A percentile compares a stretch with the other conserved stretches of the same genome.
phyloP scores from a whole-genome alignment of 2,329 filamentous ascomycete genomes.

The Botrytis pseudocinerea region DNA sequence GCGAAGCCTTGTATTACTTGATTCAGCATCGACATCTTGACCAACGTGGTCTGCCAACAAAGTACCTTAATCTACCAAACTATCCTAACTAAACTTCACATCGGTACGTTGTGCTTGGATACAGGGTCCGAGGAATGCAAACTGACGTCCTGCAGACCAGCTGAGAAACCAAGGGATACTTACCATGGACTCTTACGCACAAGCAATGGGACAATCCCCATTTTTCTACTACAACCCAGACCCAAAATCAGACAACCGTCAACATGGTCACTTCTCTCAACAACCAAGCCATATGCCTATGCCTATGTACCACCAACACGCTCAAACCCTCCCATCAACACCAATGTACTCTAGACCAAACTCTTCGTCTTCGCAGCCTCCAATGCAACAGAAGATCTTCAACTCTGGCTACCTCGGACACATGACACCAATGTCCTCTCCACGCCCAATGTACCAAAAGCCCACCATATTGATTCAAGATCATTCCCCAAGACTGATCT shows the following conservation, averaged over 20 bases:
- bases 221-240: slow-evolving; percentile 90
- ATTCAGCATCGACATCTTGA: slow-evolving; percentile 27
- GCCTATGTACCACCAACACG: slow-evolving; percentile 52
- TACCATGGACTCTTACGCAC: slow-evolving; percentile 44
- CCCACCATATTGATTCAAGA: slow-evolving; percentile 68
- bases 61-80: slow-evolving; percentile 30
- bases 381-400: slow-evolving; percentile 39
- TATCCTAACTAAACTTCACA: slow-evolving; percentile 21
- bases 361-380: slow-evolving; percentile 64
- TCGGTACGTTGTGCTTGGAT: slow-evolving; percentile 30
- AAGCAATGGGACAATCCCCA: slow-evolving; percentile 67
- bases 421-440: slow-evolving; percentile 75
- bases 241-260: slow-evolving; percentile 67
- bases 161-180: slow-evolving; percentile 25
- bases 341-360: slow-evolving; percentile 65
- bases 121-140: slow-evolving; percentile 25
- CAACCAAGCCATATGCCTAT: slow-evolving; percentile 52
- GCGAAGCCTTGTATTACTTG: slow-evolving; percentile 28
- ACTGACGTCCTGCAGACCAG: slow-evolving; percentile 35
- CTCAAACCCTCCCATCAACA: slow-evolving; percentile 61
- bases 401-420: slow-evolving; percentile 39
- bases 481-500: slow-evolving; percentile 56
- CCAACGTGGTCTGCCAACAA: slow-evolving; percentile 22
- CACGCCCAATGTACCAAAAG: slow-evolving; percentile 71
- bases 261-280: slow-evolving; percentile 74